Evolutionary conservation across 768 basidiomycete species (phyloP).

Genomic region (Leccinellum rugosiceps): DNA sequence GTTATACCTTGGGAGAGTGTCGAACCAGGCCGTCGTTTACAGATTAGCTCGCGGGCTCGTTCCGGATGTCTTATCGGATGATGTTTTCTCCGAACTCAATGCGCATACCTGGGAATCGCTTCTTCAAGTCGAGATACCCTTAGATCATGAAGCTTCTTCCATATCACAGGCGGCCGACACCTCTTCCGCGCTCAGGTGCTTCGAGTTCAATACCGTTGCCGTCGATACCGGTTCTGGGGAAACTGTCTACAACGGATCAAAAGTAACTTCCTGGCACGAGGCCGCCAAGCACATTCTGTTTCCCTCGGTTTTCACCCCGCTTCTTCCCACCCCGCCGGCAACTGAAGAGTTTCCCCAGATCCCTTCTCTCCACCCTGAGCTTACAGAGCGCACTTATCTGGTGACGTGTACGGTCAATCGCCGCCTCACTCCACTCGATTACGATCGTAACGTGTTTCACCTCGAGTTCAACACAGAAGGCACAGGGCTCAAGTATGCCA

Average conservation of each 20-base stretch:
- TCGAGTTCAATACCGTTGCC: conserved; percentile 73
- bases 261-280: conserved; percentile 73
- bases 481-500: conserved; percentile 91
- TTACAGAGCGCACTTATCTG: conserved; percentile 86
- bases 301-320: conserved; percentile 70
- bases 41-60: conserved; percentile 48
- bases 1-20: conserved; percentile 71
- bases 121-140: conserved; percentile 48
- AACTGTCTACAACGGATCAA: conserved; percentile 57
- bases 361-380: conserved; percentile 79
- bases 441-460: conserved; percentile 99
- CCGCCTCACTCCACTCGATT: conserved; percentile 90
- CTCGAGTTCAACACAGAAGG: conserved; percentile 91
- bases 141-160: conserved; percentile 16
- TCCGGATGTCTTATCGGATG: conserved; percentile 43
- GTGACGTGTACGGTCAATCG: conserved; percentile 93
- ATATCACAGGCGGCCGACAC: conserved; percentile 18
- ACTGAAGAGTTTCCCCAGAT: conserved; percentile 51
- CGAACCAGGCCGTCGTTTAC: conserved; percentile 49
- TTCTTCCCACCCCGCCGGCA: conserved; percentile 31
- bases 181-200: conserved; percentile 44
- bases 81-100: conserved; percentile 47
- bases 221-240: conserved; percentile 59
- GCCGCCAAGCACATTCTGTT: conserved; percentile 89
- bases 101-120: conserved; percentile 66